Base-by-base conservation (phyloP, 768 basidiomycete species). In the Kwoniella pini region DNA sequence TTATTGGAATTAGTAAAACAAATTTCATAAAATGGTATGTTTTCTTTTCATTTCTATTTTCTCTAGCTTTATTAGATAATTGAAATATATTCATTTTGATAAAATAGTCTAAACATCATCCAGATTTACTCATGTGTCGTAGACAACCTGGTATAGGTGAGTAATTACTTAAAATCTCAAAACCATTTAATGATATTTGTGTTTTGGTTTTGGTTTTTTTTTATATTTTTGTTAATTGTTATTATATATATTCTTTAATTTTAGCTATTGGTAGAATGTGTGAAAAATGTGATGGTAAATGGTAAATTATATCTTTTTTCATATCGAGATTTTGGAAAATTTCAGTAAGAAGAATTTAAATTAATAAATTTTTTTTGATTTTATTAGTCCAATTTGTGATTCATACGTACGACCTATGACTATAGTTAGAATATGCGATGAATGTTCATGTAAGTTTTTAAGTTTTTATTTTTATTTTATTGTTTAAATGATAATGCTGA, bases 261-360 rank as follows among this genome's bases (percentile, higher is more conserved):
- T n/a, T 65, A 96, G 96, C 96, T 46, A 96, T 98, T 70, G 96
- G 96, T 40, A 89, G 96, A 71, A 84, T 97, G 52, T 99, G 96
- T 79, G 96, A 99, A 81, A 97, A 97, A 79, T 97, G 94, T 74
- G 96, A 99, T 77, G 96, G 96, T 51, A 98, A 98, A 87, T 99
- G 96, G 95, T 96, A 71, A 62, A 87, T 76, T 49, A 12, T 17
- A 11, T 38, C 11, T 42, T 6, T 13, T 42, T 42, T 13, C 11
- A n/a, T n/a, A n/a, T n/a, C n/a, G n/a, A n/a, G n/a, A n/a, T n/a
- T n/a, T n/a, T n/a, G n/a, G n/a, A n/a, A 7, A 36, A 15, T 7
- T 36, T 36, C 33, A 36, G 33, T 7, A 36, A 15, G 33, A 36
- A 15, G 15, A 15, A 7, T 36, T 10, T 6, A 42, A 9, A 42